Evolutionary conservation across 2,329 filamentous ascomycete genomes (phyloP).

Genomic region (Didymella keratinophila): DNA sequence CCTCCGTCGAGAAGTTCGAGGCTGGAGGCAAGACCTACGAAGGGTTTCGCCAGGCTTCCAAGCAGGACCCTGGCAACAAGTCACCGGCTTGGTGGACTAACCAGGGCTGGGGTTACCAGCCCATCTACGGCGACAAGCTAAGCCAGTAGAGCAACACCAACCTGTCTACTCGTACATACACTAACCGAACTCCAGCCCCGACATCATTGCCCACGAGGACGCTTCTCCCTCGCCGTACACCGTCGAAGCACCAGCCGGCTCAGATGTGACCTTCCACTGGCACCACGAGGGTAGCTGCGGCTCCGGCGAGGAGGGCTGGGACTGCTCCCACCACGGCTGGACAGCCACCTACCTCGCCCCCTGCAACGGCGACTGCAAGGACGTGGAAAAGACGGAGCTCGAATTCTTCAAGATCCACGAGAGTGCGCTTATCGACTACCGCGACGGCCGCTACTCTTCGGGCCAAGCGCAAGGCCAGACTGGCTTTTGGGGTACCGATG

Average conservation of each 20-base stretch:
- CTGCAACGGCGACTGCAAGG: slow-evolving; percentile 45
- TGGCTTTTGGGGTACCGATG: slow-evolving; percentile 45
- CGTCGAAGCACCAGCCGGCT: slow-evolving; percentile 37
- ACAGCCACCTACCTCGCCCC: slow-evolving; percentile 42
- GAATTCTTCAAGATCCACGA: slow-evolving; percentile 48
- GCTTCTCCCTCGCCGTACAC: slow-evolving; percentile 41
- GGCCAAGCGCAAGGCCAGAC: slow-evolving; percentile 32
- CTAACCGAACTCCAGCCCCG: slow-evolving; percentile 29
- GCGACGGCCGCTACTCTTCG: slow-evolving; percentile 36
- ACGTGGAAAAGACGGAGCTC: slow-evolving; percentile 41
- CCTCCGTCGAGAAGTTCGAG: slow-evolving; percentile 36
- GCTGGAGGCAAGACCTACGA: slow-evolving; percentile 39
- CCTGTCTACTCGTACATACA: too few species aligned
- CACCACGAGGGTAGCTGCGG: slow-evolving; percentile 39
- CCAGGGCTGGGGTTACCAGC: slow-evolving; percentile 45
- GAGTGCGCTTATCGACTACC: slow-evolving; percentile 38
- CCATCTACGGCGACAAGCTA: slow-evolving; percentile 31
- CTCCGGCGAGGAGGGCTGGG: slow-evolving; percentile 40
- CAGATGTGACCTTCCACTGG: slow-evolving; percentile 43
- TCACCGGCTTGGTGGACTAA: slow-evolving; percentile 46
- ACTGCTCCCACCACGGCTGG: slow-evolving; percentile 46
- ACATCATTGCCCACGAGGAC: slow-evolving; percentile 45
- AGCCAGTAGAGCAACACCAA: too few species aligned
- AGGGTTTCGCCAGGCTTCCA: slow-evolving; percentile 38
- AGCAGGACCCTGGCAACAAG: slow-evolving; percentile 32